phyloP scores from a whole-genome alignment of 352 stramenopile species.

The Pythium rishiriense region DNA sequence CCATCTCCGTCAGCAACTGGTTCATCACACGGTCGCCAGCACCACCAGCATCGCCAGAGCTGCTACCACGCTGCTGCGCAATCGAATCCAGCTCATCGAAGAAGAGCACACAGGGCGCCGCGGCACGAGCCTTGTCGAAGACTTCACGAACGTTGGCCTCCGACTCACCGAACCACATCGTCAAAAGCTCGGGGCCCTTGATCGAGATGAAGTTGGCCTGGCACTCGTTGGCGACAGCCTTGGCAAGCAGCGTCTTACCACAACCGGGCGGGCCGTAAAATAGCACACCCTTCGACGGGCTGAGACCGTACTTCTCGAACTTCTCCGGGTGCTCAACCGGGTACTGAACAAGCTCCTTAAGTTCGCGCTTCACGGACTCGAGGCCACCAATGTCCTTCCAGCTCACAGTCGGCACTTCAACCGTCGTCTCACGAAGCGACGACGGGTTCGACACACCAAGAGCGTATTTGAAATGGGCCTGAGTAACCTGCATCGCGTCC shows the following conservation, averaged over 20 bases:
- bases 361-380: slow-evolving; percentile 97
- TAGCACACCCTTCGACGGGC: slow-evolving; percentile 96
- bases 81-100: slow-evolving; percentile 99
- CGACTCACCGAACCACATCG: slow-evolving; percentile 99
- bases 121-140: slow-evolving; percentile 98
- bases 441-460: slow-evolving; percentile 98
- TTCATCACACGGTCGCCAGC: slow-evolving; percentile 99
- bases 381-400: slow-evolving; percentile 99
- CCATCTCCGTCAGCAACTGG: slow-evolving; percentile 99
- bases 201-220: slow-evolving; percentile 99
- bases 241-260: slow-evolving; percentile 99
- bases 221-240: slow-evolving; percentile 99
- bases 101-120: slow-evolving; percentile 98
- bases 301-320: slow-evolving; percentile 97
- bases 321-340: slow-evolving; percentile 99
- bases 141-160: slow-evolving; percentile 99
- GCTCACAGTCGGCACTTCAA: slow-evolving; percentile 98
- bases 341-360: slow-evolving; percentile 99
- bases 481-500: slow-evolving; percentile 97
- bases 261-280: slow-evolving; percentile 99
- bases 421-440: slow-evolving; percentile 98
- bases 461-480: slow-evolving; percentile 99
- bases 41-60: slow-evolving; percentile 94
- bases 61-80: slow-evolving; percentile 95
- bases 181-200: slow-evolving; percentile 99